Base-by-base conservation (phyloP, 108 stramenopile species). In the Cyclotella sp. region DNA sequence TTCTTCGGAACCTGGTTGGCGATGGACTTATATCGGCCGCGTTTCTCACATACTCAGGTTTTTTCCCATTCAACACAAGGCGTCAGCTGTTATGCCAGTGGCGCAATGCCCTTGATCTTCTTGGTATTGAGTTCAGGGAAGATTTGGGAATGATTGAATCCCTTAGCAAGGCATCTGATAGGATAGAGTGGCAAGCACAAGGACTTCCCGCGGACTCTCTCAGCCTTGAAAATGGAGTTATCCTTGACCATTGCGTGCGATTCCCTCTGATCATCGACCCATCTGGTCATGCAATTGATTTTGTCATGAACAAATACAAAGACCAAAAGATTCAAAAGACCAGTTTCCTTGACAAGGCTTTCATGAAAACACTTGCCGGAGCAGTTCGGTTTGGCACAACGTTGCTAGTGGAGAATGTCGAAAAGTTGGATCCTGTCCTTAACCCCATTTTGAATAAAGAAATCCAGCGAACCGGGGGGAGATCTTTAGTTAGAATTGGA, bases 191-290 rank as follows among this genome's bases (percentile, higher is more conserved):
- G 98, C 87, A 94, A 69, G 85, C 91, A 0, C 82, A 89, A 30
- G 98, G 98, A 16, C 90, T 99, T 57, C 98, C 98, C 18, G 77
- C 83, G 30, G 99, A 99, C 72, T 85, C 86, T 27, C 77, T 98
- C 13, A 97, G 94, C 78, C 82, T 96, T 27, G 97, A 98, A 79
- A 99, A 99, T 68, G 98, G 97, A 14, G 93, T 97, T 18, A 95
- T 99, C 63, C 75, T 99, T 18, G 94, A 96, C 60, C 81, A 93
- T 42, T 94, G 86, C 47, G 85, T 87, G 39, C 90, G 99, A 12
- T 98, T 97, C 74, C 97, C 98, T 10, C 90, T 98, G n/a, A 87
- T 99, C 43, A 93, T 99, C 53, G 99, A 99, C 75, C 99, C 99
- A n/a, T 91, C 97, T 13, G 99, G 99, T 14, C 83, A 94, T 70